Evolutionary conservation across 495 filamentous ascomycete species (phyloP), one percentile per base, ranked within the genome.

Genomic region (Daldinia childiae): DNA sequence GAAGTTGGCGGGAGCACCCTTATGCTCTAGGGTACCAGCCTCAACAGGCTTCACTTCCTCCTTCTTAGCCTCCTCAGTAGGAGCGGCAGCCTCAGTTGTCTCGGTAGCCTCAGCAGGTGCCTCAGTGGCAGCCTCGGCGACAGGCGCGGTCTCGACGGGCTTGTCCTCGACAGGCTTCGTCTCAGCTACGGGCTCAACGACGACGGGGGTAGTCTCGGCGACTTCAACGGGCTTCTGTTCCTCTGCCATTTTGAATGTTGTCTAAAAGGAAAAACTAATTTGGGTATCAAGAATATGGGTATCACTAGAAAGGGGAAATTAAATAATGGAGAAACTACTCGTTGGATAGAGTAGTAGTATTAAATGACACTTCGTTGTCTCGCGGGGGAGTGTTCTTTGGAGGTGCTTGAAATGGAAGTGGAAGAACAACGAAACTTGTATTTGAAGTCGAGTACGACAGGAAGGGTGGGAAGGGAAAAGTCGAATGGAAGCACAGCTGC

Each of bases 21-120:
- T 97, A 91, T 94, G 90, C 74, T 90, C 91, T 41, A 97, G 87
- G 68, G 84, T 82, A 66, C 95, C 95, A 77, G 94, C 90, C 69
- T 87, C 87, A 66, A 92, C 82, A 38, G 88, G 89, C 80, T 90
- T 89, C 36, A 80, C 82, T 78, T 89, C 86, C 69, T 88, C 85
- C 66, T 86, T 84, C 66, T 84, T 81, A 27, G 77, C 77, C 50
- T 78, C 78, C 54, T 84, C 82, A 52, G 79, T 76, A 17, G 81
- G 65, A 36, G 80, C 71, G 38, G 80, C 79, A 24, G 76, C 63
- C 54, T 78, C 77, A 62, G 79, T 58, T 21, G 78, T 79, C 79
- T 85, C 82, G 55, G 80, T 70, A n/a, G 83, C 77, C 74, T 88
- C 87, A 63, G 85, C 86, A 57, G 82, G 76, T 19, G 76, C 78